Percentiles rank a stretch among this genome's conserved stretches.
phyloP scores from a whole-genome alignment of 495 filamentous ascomycete genomes.

The Penicillium angulare region DNA sequence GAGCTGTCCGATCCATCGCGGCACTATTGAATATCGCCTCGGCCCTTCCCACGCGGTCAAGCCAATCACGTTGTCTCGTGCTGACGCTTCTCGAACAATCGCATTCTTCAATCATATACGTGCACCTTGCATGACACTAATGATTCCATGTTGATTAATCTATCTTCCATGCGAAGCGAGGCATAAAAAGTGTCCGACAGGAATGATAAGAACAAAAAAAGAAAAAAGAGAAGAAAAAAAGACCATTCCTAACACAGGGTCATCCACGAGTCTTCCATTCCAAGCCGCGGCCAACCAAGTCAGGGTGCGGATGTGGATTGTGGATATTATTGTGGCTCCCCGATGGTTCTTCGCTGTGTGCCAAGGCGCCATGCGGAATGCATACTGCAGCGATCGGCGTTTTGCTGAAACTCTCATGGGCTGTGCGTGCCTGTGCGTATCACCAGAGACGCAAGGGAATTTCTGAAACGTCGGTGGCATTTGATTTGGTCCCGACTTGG shows the following conservation, averaged over 20 bases:
- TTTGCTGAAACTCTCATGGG: constrained; percentile 20
- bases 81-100: constrained; percentile 12
- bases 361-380: constrained; percentile 17
- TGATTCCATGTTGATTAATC: no score
- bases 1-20: constrained; percentile 2
- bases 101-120: neutral
- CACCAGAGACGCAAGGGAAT: constrained; percentile 13
- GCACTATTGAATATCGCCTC: constrained; percentile 17
- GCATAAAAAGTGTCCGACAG: no score
- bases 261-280: no score
- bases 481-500: constrained; percentile 1
- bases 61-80: constrained; percentile 7
- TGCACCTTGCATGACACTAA: constrained; percentile 7
- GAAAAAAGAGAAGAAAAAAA: neutral
- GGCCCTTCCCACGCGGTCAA: constrained; percentile 1
- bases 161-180: no score
- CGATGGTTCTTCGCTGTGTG: constrained; percentile 17
- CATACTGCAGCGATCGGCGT: constrained; percentile 20
- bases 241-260: no score
- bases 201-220: no score
- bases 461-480: constrained; percentile 27
- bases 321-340: neutral
- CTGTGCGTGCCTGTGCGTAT: no score
- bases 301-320: neutral
- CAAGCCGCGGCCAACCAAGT: no score